Evolutionary conservation across 495 filamentous ascomycete genomes (phyloP).

Genomic region (Penicillium egyptiacum): DNA sequence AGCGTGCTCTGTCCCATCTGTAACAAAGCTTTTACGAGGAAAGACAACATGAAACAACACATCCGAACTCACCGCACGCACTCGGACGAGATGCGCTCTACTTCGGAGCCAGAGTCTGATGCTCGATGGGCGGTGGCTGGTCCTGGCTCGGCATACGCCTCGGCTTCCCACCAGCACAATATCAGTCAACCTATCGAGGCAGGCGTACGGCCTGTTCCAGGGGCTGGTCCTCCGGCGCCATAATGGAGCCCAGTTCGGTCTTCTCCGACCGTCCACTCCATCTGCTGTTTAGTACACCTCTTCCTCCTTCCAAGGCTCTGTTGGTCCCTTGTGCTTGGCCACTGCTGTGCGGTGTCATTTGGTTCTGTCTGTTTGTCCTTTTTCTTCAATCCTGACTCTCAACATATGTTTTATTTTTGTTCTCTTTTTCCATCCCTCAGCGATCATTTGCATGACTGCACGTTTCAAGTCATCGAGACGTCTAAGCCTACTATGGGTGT

Average conservation of each 20-base stretch:
- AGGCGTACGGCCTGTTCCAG: constrained; percentile 11
- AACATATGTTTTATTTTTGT: background rate
- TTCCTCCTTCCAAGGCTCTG: background rate
- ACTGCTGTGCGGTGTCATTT: constrained; percentile 24
- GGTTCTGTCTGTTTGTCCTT: background rate
- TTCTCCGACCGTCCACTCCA: background rate
- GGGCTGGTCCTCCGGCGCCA: constrained; percentile 1
- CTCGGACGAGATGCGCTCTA: constrained; percentile 39
- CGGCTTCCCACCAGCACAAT: constrained; percentile 28
- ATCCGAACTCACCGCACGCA: constrained; percentile 72
- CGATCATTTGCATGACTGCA: constrained; percentile 12
- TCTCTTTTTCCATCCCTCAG: constrained; percentile 8
- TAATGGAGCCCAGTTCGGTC: background rate
- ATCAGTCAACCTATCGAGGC: constrained; percentile 27
- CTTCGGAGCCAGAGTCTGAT: constrained; percentile 31
- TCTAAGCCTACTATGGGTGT: constrained; percentile 1
- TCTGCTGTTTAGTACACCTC: constrained; percentile 1
- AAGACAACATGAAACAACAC: constrained; percentile 99
- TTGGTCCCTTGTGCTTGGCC: constrained; percentile 2
- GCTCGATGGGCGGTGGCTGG: constrained; percentile 18
- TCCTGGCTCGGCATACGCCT: constrained; percentile 17
- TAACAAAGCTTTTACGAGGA: constrained; percentile 90
- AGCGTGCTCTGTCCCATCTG: constrained; percentile 86
- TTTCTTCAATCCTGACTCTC: background rate
- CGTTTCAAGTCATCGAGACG: constrained; percentile 5